A percentile compares a stretch with the other conserved stretches of the same genome.
Conservation (phyloP, 345 rosid species). For the Noccaea bulbosa region DNA sequence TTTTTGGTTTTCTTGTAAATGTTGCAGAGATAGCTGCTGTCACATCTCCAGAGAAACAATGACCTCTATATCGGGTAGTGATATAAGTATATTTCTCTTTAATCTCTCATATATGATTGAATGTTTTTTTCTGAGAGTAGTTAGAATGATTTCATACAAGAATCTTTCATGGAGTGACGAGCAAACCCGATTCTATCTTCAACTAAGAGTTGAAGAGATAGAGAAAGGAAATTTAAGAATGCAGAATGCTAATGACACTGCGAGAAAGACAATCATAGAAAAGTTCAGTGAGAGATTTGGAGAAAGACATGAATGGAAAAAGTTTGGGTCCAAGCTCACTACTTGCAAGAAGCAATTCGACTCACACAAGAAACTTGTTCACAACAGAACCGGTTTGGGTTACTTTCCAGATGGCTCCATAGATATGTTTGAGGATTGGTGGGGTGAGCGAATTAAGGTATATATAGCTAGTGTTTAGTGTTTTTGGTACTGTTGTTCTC, state of each 20-base stretch:
- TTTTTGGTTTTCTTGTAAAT: no score
- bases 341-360: background rate
- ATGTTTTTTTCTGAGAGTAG: no score
- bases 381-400: background rate
- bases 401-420: background rate
- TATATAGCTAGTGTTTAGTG: no score
- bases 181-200: background rate
- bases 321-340: background rate
- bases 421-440: conserved; percentile 1
- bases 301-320: background rate
- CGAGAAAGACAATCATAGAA: background rate
- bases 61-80: background rate
- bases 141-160: background rate
- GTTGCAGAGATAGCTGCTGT: no score
- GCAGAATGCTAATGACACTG: background rate
- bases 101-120: no score
- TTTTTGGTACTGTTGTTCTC: no score
- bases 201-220: conserved; percentile 9
- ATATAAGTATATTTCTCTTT: background rate
- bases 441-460: background rate
- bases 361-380: background rate
- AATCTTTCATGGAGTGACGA: conserved; percentile 7
- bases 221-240: conserved; percentile 1
- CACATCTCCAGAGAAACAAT: no score
- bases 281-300: background rate